Conservation (phyloP, 129 eudicot species). For the Saussurea involucrata region DNA sequence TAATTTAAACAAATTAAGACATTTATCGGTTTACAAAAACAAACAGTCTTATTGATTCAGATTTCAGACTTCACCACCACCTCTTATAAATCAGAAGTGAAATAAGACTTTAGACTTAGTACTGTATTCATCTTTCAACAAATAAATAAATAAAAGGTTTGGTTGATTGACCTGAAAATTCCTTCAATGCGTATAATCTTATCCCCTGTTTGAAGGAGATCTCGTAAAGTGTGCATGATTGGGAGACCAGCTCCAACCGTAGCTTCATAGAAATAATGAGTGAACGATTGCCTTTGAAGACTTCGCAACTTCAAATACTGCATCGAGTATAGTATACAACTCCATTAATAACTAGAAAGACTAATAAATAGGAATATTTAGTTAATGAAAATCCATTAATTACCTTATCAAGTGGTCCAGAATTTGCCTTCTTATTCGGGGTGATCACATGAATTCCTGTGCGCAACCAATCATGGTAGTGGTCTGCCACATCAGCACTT, state of each 20-base stretch:
- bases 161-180: conserved; percentile 75
- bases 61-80: too few relatives aligned
- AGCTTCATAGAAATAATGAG: conserved; percentile 97
- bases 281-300: conserved; percentile 84
- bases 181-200: conserved; percentile 87
- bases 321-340: not conserved
- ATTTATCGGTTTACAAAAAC: too few relatives aligned
- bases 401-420: conserved; percentile 99
- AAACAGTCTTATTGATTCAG: too few relatives aligned
- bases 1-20: too few relatives aligned
- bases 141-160: not conserved
- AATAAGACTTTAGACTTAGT: too few relatives aligned
- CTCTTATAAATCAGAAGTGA: too few relatives aligned
- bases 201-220: conserved; percentile 96
- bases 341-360: conserved; percentile 21
- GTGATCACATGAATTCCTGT: conserved; percentile 90
- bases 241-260: conserved; percentile 99
- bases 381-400: not conserved
- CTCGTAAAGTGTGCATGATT: conserved; percentile 85
- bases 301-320: conserved; percentile 92
- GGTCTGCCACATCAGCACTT: conserved; percentile 69
- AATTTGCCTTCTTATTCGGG: conserved; percentile 97
- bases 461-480: conserved; percentile 89
- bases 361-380: not conserved
- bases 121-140: not conserved